Base-by-base conservation (phyloP, 768 basidiomycete species). In the Termitomyces sp. region DNA sequence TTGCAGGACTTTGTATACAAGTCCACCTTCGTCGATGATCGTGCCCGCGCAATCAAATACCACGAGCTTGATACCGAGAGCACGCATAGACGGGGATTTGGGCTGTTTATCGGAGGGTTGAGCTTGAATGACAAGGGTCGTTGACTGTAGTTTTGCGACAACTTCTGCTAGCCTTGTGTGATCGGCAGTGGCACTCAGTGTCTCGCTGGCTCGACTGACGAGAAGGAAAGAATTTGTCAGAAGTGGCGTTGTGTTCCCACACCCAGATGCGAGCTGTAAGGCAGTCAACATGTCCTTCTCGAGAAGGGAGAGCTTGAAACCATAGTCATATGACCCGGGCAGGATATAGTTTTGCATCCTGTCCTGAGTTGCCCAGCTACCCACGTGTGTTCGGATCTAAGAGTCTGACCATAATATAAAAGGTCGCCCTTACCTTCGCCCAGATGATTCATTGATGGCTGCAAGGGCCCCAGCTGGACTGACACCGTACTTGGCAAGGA, bases 1-100 rank as follows among this genome's bases (percentile, higher is more conserved):
- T 35, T 59, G 34, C 27, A 59, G 49, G 30, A 46, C 49, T 14
- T 55, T 51, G 48, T 59, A 59, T 7, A 59, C 58, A 21, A 59
- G 43, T 8, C 54, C 58, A 17, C 58, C 58, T 34, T 59, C 58
- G 23, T 59, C 53, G 25, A 59, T 55, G 28, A 55, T 46, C 3
- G 58, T 59, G n/a, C 58, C 58, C 11, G 58, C 58, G n/a, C 58
- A 59, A 45, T 59, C 58, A 25, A 59, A 59, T 17, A 59, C 58
- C 4, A 55, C 53, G 10, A 59, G 49, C 30, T 55, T 55, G 11
- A 59, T 59, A 27, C 58, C 54, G 23, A 59, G 39, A 42, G 52
- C 46, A 23, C 53, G 46, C 35, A 59, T 44, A 10, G 58, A 59
- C 3, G 58, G 58, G 1, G 53, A 59, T 46, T 42, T 52, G n/a